Evolutionary conservation across 164 flowering plant species (phyloP).

Genomic region (Kalanchoe fedtschenkoi): DNA sequence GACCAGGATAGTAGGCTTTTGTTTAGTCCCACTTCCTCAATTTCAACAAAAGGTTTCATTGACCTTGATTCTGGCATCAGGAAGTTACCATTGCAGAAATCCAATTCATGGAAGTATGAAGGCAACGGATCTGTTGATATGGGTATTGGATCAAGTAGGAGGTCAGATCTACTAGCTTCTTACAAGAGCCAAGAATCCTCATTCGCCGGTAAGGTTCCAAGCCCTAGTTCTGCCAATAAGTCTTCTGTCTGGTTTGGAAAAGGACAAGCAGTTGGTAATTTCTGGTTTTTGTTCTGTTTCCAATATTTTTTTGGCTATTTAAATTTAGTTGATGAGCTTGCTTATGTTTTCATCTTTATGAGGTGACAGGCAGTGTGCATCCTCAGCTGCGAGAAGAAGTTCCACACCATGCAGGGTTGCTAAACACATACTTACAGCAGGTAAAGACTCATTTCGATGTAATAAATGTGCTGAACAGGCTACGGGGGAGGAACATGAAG

Average conservation of each 20-base stretch:
- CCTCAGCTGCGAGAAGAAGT: not conserved
- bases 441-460: not conserved
- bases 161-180: not conserved
- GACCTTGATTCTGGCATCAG: not conserved
- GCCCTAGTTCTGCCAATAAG: not conserved
- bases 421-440: slow-evolving; percentile 2
- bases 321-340: not conserved
- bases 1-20: not conserved
- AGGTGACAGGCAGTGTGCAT: not conserved
- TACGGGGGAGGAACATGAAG: not conserved
- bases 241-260: not conserved
- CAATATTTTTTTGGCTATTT: not conserved
- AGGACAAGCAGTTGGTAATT: not conserved
- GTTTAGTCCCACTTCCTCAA: slow-evolving; percentile 1
- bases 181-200: not conserved
- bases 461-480: not conserved
- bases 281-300: not conserved
- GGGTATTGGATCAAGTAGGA: slow-evolving; percentile 3
- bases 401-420: not conserved
- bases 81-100: not conserved
- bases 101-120: not conserved
- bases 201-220: not conserved
- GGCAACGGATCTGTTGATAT: not conserved
- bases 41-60: not conserved
- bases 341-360: not conserved